Conservation (phyloP, 2,329 filamentous ascomycete genomes). For the Chrysoporthe puriensis region DNA sequence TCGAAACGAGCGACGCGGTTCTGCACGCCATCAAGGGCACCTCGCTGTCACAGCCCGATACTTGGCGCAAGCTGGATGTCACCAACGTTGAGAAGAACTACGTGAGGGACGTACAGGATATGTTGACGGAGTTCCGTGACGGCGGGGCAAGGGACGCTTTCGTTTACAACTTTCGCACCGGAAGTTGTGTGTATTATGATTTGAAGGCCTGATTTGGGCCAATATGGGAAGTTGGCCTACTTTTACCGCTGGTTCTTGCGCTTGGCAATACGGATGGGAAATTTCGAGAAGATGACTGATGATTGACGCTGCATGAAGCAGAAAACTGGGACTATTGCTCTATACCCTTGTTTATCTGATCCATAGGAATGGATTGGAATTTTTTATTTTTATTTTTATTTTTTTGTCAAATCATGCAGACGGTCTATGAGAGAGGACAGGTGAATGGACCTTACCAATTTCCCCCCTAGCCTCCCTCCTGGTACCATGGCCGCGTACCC, state of each 20-base stretch:
- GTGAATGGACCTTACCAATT: background rate
- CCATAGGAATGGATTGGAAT: background rate
- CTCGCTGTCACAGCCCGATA: conserved; percentile 76
- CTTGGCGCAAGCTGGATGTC: conserved; percentile 80
- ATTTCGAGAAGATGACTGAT: background rate
- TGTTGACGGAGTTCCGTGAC: conserved; percentile 67
- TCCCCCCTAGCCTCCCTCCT: background rate
- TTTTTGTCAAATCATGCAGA: background rate
- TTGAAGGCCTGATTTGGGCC: conserved; percentile 50
- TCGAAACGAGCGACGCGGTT: conserved; percentile 85
- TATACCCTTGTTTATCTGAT: conserved; percentile 12
- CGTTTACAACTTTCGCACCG: conserved; percentile 89
- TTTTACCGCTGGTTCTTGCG: background rate
- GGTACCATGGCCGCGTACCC: background rate
- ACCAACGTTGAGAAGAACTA: conserved; percentile 81
- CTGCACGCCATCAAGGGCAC: conserved; percentile 78
- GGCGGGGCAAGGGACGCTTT: conserved; percentile 72
- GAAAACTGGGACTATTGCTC: conserved; percentile 6
- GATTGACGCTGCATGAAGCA: conserved; percentile 9
- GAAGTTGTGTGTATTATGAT: conserved; percentile 85
- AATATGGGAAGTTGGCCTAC: background rate
- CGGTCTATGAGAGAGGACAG: background rate
- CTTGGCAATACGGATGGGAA: background rate
- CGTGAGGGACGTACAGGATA: conserved; percentile 77
- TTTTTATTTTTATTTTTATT: background rate